Evolutionary conservation across 495 filamentous ascomycete genomes (phyloP).

Genomic region (Hyphodiscus hymeniophilus): DNA sequence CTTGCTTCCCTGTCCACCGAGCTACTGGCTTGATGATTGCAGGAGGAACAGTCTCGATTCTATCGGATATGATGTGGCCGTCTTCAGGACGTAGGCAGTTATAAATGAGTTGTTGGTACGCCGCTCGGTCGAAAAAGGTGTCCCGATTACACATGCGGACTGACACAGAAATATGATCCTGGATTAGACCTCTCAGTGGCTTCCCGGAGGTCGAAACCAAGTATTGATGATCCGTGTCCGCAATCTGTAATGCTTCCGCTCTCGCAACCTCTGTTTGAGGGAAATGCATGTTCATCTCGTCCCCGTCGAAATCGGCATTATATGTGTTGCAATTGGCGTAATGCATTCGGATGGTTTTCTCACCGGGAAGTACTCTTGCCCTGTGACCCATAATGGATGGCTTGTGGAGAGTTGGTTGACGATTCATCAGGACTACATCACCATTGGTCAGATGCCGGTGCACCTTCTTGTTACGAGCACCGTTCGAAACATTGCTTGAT

Average conservation of each 20-base stretch:
- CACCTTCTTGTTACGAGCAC: slow-evolving; percentile 88
- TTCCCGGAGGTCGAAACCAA: slow-evolving; percentile 90
- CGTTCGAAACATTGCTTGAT: slow-evolving; percentile 63
- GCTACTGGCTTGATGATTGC: slow-evolving; percentile 72
- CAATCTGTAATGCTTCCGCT: slow-evolving; percentile 82
- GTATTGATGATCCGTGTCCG: slow-evolving; percentile 96
- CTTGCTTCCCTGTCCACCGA: slow-evolving; percentile 96
- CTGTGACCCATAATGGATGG: slow-evolving; percentile 99
- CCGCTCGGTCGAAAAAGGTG: slow-evolving; percentile 81
- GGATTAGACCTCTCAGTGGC: slow-evolving; percentile 91
- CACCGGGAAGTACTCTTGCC: slow-evolving; percentile 81
- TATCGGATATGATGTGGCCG: slow-evolving; percentile 60
- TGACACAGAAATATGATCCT: slow-evolving; percentile 95
- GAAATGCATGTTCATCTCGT: slow-evolving; percentile 99
- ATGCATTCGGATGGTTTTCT: slow-evolving; percentile 98
- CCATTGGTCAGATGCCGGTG: slow-evolving; percentile 93
- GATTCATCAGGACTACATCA: slow-evolving; percentile 97
- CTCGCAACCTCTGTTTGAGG: slow-evolving; percentile 94
- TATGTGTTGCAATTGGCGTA: slow-evolving; percentile 99
- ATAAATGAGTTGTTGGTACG: slow-evolving; percentile 90
- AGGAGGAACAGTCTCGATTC: slow-evolving; percentile 71
- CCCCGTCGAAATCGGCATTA: slow-evolving; percentile 99
- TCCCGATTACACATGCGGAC: slow-evolving; percentile 87
- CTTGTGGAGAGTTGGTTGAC: slow-evolving; percentile 98
- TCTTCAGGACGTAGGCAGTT: slow-evolving; percentile 82